Base-by-base conservation (phyloP, 352 stramenopile genomes). In the Pseudoperonospora humuli region DNA sequence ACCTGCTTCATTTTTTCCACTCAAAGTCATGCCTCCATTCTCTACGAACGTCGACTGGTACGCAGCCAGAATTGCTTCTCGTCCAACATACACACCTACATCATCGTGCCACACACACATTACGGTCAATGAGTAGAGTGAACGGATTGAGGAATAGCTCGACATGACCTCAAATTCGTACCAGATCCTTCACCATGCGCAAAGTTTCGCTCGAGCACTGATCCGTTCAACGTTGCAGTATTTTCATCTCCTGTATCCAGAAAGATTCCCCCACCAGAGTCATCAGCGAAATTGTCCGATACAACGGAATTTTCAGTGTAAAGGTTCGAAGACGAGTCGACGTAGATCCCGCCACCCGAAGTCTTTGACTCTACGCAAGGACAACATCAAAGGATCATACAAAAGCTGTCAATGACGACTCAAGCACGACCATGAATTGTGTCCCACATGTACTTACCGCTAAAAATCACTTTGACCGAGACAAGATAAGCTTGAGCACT, bases 1-100 rank as follows among this genome's bases (percentile, higher is more conserved):
- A 3, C 74, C 74, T 1, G 32, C 59, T 57, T 86, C 74, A 20
- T 66, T 86, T 45, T 75, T 86, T 1, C 74, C 74, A 5, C 66
- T 77, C 0, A 45, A 29, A 0, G 57, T 70, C 9, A 82, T 28
- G 1, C 69, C 66, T 21, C 65, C 65, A 38, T 86, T 86, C 8
- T 38, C 45, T 0, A 49, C 19, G 34, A 68, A 86, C 0, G 36
- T 27, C 1, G 64, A 55, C 26, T 50, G 34, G 5, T 39, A 52
- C 2, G 45, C 37, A 8, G 10, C 19, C 2, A 84, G 39, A 5
- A 48, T 33, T 4, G 70, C 71, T 20, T 74, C 67, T 11, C 69
- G 69, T 7, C 69, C 72, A 9, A 83, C 57, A 37, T 59, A 86
- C 0, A 82, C 41, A n/a, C 64, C 67, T 78, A 14, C 5, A 3